These are phyloP conservation scores for Aspergillus fumigatiaffinis DNA, from an alignment of 2,329 filamentous ascomycete genomes.

Conservation along the genomic window DNA sequence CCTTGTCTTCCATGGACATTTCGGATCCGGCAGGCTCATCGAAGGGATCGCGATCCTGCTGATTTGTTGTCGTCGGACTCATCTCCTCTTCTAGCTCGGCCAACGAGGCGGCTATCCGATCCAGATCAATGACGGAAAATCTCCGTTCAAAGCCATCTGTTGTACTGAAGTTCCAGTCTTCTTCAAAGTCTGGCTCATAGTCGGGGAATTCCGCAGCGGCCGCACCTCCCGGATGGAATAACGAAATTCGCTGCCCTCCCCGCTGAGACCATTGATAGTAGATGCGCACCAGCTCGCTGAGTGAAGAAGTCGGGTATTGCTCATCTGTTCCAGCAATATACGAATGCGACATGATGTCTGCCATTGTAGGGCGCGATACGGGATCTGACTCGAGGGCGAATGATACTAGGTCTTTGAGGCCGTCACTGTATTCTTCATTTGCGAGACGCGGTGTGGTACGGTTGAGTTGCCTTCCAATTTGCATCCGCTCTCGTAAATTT, in stretches of 20 bases:
- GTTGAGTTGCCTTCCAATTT: slow-evolving; percentile 43
- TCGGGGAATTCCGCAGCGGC: slow-evolving; percentile 51
- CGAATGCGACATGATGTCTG: slow-evolving; percentile 42
- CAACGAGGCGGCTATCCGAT: slow-evolving; percentile 46
- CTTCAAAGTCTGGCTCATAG: slow-evolving; percentile 38
- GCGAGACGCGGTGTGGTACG: slow-evolving; percentile 42
- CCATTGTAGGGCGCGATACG: slow-evolving; percentile 43
- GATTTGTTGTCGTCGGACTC: slow-evolving; percentile 25
- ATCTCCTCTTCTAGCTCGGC: slow-evolving; percentile 41
- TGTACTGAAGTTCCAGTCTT: slow-evolving; percentile 64
- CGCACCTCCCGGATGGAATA: slow-evolving; percentile 59
- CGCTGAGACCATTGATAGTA: slow-evolving; percentile 49
- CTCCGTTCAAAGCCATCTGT: slow-evolving; percentile 57
- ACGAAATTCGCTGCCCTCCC: slow-evolving; percentile 50
- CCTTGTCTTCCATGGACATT: slow-evolving; percentile 44
- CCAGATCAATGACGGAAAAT: slow-evolving; percentile 45
- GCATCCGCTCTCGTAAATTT: slow-evolving; percentile 45
- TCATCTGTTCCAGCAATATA: slow-evolving; percentile 43
- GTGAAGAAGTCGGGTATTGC: slow-evolving; percentile 41
- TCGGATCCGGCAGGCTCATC: slow-evolving; percentile 30
- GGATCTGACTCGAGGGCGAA: slow-evolving; percentile 44
- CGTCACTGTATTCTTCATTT: slow-evolving; percentile 40
- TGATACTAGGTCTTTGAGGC: slow-evolving; percentile 43
- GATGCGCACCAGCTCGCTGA: slow-evolving; percentile 44
- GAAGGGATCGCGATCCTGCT: slow-evolving; percentile 21